These are phyloP conservation scores for Tuber melanosporum DNA, from an alignment of 495 filamentous ascomycete genomes.

Conservation along the genomic window DNA sequence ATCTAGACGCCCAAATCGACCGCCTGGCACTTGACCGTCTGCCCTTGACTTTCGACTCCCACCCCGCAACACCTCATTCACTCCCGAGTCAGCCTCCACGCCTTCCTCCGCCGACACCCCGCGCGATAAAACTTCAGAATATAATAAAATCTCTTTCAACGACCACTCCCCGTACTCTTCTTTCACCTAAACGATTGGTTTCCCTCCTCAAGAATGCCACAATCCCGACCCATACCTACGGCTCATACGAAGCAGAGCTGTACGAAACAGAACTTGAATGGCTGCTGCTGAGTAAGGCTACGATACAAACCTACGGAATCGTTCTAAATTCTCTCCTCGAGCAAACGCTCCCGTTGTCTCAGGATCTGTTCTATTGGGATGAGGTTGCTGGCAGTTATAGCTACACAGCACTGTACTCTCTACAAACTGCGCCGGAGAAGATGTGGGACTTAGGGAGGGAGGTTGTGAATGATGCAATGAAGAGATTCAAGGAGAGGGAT, in stretches of 20 bases:
- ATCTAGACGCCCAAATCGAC: slow-evolving; percentile 73
- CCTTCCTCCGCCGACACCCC: slow-evolving; percentile 20
- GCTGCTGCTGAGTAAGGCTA: slow-evolving; percentile 79
- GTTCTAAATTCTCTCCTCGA: slow-evolving; percentile 66
- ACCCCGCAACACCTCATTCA: slow-evolving; percentile 34
- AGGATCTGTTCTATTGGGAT: slow-evolving; percentile 92
- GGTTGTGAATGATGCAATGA: slow-evolving; percentile 54
- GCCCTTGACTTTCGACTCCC: slow-evolving; percentile 9
- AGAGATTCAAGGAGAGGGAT: slow-evolving; percentile 46
- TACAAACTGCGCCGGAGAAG: slow-evolving; percentile 72
- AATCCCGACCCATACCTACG: slow-evolving; percentile 40
- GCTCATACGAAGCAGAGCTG: slow-evolving; percentile 37
- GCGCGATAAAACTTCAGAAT: slow-evolving; percentile 49
- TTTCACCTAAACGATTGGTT: slow-evolving; percentile 50
- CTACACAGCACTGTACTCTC: slow-evolving; percentile 65
- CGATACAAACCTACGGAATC: slow-evolving; percentile 73
- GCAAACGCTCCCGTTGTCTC: slow-evolving; percentile 68
- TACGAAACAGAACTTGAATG: slow-evolving; percentile 76
- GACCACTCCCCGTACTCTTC: slow-evolving; percentile 40
- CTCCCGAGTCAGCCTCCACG: slow-evolving; percentile 15
- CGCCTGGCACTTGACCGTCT: slow-evolving; percentile 54
- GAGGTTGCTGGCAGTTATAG: slow-evolving; percentile 65
- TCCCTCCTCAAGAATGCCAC: slow-evolving; percentile 56
- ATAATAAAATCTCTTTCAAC: slow-evolving; percentile 56
- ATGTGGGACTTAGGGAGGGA: slow-evolving; percentile 61